These are phyloP conservation scores for Colletotrichum lupini DNA, from an alignment of 2,329 filamentous ascomycete species.

Conservation along the genomic window DNA sequence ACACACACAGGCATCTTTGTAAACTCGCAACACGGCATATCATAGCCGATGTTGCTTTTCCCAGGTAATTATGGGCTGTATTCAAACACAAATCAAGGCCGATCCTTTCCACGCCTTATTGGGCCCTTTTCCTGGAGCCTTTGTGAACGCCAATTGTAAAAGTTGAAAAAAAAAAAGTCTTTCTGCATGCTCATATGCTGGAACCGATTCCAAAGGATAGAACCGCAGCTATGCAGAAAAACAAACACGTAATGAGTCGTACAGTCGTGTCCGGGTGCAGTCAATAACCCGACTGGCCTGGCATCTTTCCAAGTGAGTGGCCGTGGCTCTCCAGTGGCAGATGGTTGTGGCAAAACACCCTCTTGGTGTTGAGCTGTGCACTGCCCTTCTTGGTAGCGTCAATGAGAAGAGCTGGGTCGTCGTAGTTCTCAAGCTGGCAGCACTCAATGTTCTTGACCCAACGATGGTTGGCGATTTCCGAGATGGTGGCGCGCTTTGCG, in stretches of 20 bases:
- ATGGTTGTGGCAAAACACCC: conserved; percentile 70
- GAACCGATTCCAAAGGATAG: conserved; percentile 17
- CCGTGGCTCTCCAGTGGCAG: conserved; percentile 59
- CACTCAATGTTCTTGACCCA: conserved; percentile 82
- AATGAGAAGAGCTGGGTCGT: conserved; percentile 70
- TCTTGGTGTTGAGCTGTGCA: conserved; percentile 55
- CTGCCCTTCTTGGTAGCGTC: conserved; percentile 69
- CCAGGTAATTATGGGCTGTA: not conserved
- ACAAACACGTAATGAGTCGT: conserved; percentile 28
- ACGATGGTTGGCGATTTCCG: conserved; percentile 75
- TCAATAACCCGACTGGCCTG: conserved; percentile 65
- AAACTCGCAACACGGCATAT: not conserved
- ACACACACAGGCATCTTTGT: not conserved
- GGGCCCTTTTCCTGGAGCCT: conserved; percentile 2
- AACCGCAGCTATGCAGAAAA: conserved; percentile 32
- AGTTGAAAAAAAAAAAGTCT: not conserved
- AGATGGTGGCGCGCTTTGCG: conserved; percentile 74
- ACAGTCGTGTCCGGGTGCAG: conserved; percentile 25
- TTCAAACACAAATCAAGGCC: conserved; percentile 5
- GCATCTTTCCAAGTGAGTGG: conserved; percentile 66
- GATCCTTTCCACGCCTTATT: not conserved
- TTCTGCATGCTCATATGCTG: not conserved
- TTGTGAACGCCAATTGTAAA: conserved; percentile 22
- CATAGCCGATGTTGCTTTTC: not conserved
- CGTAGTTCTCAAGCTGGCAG: conserved; percentile 78